Evolutionary conservation across 805 yeast species (phyloP), one percentile per base, ranked within the genome.

Genomic region (Kuraishia piskuri): DNA sequence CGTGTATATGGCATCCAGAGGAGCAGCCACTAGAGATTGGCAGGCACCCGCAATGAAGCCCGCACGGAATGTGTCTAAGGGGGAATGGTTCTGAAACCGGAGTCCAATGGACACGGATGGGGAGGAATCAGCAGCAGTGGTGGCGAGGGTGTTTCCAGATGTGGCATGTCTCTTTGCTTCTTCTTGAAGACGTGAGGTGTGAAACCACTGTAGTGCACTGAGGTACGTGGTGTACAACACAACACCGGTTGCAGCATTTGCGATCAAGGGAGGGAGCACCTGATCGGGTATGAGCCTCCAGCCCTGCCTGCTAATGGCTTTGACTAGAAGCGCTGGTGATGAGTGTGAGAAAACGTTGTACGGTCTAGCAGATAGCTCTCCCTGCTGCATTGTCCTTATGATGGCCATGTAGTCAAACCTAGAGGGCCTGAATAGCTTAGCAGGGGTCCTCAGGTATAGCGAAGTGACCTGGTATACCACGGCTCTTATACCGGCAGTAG

Each of bases 11-110:
- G 97, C 96, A 68, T 92, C 97, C 3, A 92, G 75, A 0, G 98
- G 98, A 1, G 97, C 92, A 1, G 96, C 96, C 0, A 89, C 91
- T 19, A 89, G 69, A n/a, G 96, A 86, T 61, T 94, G 96, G 22
- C 83, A 82, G 0, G 85, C 82, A 1, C 97, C 97, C 0, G 97
- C 97, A 0, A 88, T 58, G 53, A 84, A 82, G 0, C 98, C 98
- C 0, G 97, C 89, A 50, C 82, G 67, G 68, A 88, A 80, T 0
- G 90, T 82, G 59, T 88, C 90, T 54, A 72, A 63, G 1, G 77
- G 73, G 17, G 56, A 58, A 31, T 66, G 73, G 53, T 62, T 65
- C 12, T 62, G 59, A 22, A 65, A 51, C 0, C 40, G 9, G 4
- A 31, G 17, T n/a, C 40, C 40, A 3, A 31, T 31, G 9, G 40